Conservation (phyloP, 306 rosid genomes). For the Cicer chorassanicum region DNA sequence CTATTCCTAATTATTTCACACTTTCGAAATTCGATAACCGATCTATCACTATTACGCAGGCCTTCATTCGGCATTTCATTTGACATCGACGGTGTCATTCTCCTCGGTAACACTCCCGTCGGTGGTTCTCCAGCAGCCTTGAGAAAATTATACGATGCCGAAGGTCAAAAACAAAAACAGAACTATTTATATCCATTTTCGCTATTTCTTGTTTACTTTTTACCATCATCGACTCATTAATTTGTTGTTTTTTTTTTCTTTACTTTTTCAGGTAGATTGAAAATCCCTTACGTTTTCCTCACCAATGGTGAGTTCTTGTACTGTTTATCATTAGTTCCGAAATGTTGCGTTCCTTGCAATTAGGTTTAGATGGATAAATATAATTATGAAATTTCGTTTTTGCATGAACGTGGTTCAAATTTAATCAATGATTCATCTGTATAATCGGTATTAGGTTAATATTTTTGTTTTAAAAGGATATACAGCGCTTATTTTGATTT, state of each 20-base stretch:
- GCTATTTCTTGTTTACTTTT: not conserved
- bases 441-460: not conserved
- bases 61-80: conserved; percentile 78
- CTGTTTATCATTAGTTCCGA: conserved; percentile 9
- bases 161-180: conserved; percentile 50
- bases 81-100: conserved; percentile 94
- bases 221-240: not conserved
- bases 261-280: conserved; percentile 60
- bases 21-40: not conserved
- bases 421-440: not conserved
- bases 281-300: conserved; percentile 74
- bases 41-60: conserved; percentile 47
- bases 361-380: not conserved
- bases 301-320: conserved; percentile 72
- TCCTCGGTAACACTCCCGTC: conserved; percentile 72
- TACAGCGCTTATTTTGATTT: not conserved
- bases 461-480: not conserved
- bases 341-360: not conserved
- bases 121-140: conserved; percentile 83
- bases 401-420: not conserved
- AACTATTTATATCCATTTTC: not conserved
- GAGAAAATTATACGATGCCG: conserved; percentile 56
- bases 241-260: conserved; percentile 30
- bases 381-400: conserved; percentile 15
- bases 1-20: not conserved